Evolutionary conservation across 225 moss, liverwort and hornwort genomes (phyloP), one percentile per base, ranked within the genome.

Genomic region (Thuidium tamariscinum): DNA sequence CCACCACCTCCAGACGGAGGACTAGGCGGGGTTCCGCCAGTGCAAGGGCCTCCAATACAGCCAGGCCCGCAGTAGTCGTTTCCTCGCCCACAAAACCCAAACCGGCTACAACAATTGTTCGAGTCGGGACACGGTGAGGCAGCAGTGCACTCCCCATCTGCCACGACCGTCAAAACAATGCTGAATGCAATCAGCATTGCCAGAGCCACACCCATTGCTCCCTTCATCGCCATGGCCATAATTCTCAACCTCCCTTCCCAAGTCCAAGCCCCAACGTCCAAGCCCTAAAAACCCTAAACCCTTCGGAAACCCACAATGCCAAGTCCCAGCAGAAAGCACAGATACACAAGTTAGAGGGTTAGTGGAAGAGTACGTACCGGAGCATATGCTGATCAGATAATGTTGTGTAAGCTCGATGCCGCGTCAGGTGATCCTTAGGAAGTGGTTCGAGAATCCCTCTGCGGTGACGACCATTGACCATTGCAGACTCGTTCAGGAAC

Each of bases 21-120:
- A n/a, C n/a, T n/a, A n/a, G n/a, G 75, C 10, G 87, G 76, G 9
- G 54, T 54, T 17, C 54, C 17, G 54, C 54, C 54, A n/a, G n/a
- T n/a, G 76, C 90, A 92, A 80, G 92, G 90, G 16, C 89, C 91
- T 3, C 2, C 76, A 77, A 72, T 23, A 44, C 92, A 90, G 25
- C 88, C 92, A 0, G 49, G 1, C 19, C 88, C 90, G 60, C 92
- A 92, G 9, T 76, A 92, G 9, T 0, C 1, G 0, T 1, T 0
- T 23, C 75, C 76, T 3, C 2, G 6, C 21, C 92, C 92, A 39
- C 92, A 92, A 19, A 3, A 92, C 11, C 87, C 89, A 4, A 1
- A 87, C 71, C 77, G 10, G 85, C 92, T 92, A 65, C 92, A 92
- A 41, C 92, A 92, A 61, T 49, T 0, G 13, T 10, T 36, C 54